A percentile compares a stretch with the other conserved stretches of the same genome.
Evolutionary conservation across 441 rosid genomes (phyloP).

Genomic region (Populus tomentosa): DNA sequence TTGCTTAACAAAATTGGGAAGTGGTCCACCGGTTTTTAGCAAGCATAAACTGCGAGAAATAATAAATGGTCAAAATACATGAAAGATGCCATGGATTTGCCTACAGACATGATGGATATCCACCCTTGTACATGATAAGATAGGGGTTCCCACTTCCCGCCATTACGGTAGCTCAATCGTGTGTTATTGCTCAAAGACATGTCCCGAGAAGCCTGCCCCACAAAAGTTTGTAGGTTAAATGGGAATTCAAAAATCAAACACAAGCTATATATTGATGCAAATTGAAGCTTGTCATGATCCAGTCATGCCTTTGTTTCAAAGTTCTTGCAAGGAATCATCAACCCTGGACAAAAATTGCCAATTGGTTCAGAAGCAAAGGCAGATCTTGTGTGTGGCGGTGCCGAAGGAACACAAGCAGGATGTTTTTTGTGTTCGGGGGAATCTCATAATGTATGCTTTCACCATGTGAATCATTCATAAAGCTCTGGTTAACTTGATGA

Average conservation of each 20-base stretch:
- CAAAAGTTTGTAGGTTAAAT: slow-evolving; percentile 6
- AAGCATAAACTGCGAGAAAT: background rate
- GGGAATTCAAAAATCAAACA: background rate
- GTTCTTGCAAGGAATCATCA: background rate
- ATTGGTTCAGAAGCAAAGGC: background rate
- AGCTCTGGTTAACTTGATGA: too few species aligned
- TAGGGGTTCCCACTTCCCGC: slow-evolving; percentile 7
- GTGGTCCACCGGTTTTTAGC: slow-evolving; percentile 11
- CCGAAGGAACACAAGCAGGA: background rate
- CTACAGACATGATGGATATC: slow-evolving; percentile 12
- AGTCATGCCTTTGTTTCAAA: background rate
- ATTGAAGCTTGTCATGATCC: background rate
- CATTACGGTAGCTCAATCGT: background rate
- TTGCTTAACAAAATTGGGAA: background rate
- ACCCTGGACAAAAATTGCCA: background rate
- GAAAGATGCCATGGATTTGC: background rate
- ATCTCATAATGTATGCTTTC: background rate
- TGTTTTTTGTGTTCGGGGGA: background rate
- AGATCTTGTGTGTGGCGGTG: background rate
- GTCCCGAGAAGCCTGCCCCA: background rate
- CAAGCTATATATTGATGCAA: background rate
- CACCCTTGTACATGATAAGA: slow-evolving; percentile 7
- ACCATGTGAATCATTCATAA: too few species aligned
- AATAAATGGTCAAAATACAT: background rate
- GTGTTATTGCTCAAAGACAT: background rate